Evolutionary conservation across 495 filamentous ascomycete species (phyloP).

Genomic region (Podospora australis): DNA sequence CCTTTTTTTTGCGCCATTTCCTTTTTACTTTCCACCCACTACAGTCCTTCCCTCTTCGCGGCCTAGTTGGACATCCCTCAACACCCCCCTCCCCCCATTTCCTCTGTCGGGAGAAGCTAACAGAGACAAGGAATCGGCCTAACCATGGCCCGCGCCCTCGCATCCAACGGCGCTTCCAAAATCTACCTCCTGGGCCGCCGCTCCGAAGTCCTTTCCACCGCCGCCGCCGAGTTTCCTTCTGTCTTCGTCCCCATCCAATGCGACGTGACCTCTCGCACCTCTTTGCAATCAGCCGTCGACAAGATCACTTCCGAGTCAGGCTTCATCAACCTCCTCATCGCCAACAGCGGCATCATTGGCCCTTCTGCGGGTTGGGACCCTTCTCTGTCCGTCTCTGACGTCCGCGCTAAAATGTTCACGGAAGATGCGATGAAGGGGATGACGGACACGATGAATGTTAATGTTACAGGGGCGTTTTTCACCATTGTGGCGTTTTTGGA

Average conservation of each 20-base stretch:
- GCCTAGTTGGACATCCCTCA: too few species aligned
- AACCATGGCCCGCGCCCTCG: constrained; percentile 60
- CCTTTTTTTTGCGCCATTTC: too few species aligned
- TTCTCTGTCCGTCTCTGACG: constrained; percentile 39
- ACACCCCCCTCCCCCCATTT: too few species aligned
- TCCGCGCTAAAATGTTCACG: constrained; percentile 26
- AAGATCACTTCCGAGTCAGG: constrained; percentile 30
- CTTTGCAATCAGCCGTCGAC: constrained; percentile 51
- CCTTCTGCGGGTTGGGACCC: constrained; percentile 25
- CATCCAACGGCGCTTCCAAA: constrained; percentile 53
- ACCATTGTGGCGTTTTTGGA: constrained; percentile 58
- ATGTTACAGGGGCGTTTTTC: constrained; percentile 55
- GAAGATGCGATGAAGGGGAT: constrained; percentile 44
- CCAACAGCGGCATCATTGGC: constrained; percentile 53
- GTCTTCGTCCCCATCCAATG: constrained; percentile 52
- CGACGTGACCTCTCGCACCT: constrained; percentile 59
- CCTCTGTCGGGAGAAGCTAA: too few species aligned
- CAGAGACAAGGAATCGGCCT: constrained; percentile 65
- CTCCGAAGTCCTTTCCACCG: constrained; percentile 41
- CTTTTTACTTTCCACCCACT: too few species aligned
- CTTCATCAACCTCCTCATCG: constrained; percentile 59
- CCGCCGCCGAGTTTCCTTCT: constrained; percentile 26
- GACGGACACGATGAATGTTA: constrained; percentile 48
- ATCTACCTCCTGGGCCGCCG: constrained; percentile 66
- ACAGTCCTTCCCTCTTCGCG: too few species aligned